These are phyloP conservation scores for Starmera dryadoides DNA, from an alignment of 805 yeast species.

Conservation along the genomic window DNA sequence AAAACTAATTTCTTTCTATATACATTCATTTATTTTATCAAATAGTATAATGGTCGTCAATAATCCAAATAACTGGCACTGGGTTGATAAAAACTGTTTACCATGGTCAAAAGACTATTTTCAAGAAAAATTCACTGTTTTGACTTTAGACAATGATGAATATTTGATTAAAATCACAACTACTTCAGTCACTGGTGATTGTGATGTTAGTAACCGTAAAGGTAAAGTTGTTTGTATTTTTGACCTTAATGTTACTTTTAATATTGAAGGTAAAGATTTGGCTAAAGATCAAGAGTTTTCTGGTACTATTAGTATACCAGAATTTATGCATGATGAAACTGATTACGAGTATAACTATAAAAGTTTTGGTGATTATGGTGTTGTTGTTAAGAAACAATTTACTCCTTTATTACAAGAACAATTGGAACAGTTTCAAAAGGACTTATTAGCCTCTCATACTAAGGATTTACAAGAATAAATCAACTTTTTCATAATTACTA, in stretches of 20 bases:
- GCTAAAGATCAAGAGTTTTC: conserved; percentile 24
- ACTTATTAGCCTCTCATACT: conserved; percentile 54
- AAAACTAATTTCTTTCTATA: too few species aligned
- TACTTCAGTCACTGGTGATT: conserved; percentile 56
- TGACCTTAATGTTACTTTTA: conserved; percentile 51
- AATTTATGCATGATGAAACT: conserved; percentile 71
- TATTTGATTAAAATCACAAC: conserved; percentile 27
- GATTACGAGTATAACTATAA: conserved; percentile 56
- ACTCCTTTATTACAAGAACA: conserved; percentile 43
- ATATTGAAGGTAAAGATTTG: conserved; percentile 30
- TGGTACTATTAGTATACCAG: conserved; percentile 49
- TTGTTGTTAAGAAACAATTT: conserved; percentile 35
- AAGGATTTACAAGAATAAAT: conserved; percentile 49
- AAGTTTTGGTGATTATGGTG: conserved; percentile 29
- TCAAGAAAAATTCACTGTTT: conserved; percentile 25
- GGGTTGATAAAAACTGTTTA: conserved; percentile 64
- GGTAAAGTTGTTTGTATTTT: conserved; percentile 73
- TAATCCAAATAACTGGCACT: conserved; percentile 73
- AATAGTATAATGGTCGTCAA: conserved; percentile 49
- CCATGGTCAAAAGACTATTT: conserved; percentile 56
- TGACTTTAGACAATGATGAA: conserved; percentile 15
- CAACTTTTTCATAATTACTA: too few species aligned
- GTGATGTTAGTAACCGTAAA: conserved; percentile 79
- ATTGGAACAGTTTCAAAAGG: conserved; percentile 54
- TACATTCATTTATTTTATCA: not conserved